A percentile compares a stretch with the other conserved stretches of the same genome.
Evolutionary conservation across 805 yeast species (phyloP).

Genomic region (Sporopachydermia lactativora): DNA sequence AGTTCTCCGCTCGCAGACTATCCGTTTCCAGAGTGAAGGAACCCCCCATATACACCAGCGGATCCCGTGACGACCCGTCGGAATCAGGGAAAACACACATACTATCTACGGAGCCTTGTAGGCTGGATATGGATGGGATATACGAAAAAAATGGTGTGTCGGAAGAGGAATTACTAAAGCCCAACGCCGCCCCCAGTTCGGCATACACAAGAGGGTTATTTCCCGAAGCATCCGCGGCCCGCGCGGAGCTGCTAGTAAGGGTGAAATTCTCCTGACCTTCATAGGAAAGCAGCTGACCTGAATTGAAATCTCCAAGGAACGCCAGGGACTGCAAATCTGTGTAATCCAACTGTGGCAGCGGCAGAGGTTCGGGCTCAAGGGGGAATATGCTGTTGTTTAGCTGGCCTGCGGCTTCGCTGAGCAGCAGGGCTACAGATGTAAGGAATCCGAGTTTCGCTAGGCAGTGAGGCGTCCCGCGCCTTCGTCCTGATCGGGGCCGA

Average conservation of each 20-base stretch:
- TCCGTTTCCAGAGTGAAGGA: background rate
- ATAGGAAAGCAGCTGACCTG: background rate
- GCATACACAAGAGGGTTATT: background rate
- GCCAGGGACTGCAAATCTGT: background rate
- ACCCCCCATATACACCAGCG: background rate
- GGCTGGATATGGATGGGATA: background rate
- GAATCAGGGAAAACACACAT: background rate
- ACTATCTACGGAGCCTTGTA: background rate
- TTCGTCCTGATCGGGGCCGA: slow-evolving; percentile 8
- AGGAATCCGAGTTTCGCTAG: background rate
- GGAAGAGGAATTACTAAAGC: no score
- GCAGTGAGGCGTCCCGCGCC: background rate
- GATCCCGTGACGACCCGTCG: background rate
- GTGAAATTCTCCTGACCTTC: background rate
- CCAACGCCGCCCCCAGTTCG: background rate
- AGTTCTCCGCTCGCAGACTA: background rate
- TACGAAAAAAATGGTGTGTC: background rate
- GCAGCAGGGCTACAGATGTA: background rate
- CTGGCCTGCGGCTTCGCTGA: background rate
- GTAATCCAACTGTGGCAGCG: background rate
- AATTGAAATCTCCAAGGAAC: background rate
- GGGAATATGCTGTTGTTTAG: background rate
- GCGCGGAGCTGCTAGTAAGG: background rate
- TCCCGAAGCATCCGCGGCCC: background rate
- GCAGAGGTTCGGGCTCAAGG: background rate